phyloP scores from a whole-genome alignment of 2,329 filamentous ascomycete species.

The Penicillium sp. region DNA sequence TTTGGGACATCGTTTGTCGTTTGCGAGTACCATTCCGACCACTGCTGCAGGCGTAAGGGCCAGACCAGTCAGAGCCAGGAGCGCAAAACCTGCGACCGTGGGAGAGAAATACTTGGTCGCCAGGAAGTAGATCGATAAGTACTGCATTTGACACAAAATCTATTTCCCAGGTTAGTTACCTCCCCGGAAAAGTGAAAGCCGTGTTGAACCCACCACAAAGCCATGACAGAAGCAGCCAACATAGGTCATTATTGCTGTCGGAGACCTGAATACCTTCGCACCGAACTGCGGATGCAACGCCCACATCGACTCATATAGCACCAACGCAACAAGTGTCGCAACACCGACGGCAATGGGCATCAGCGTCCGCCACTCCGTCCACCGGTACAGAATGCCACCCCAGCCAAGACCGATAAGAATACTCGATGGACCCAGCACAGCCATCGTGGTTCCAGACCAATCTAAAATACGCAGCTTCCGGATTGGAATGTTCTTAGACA shows the following conservation, averaged over 20 bases:
- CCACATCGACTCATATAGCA: conserved; percentile 40
- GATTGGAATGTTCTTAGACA: conserved; percentile 25
- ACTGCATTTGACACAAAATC: conserved; percentile 48
- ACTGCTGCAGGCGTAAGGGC: conserved; percentile 25
- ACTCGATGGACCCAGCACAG: conserved; percentile 38
- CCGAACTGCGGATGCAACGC: conserved; percentile 42
- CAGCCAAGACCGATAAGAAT: conserved; percentile 49
- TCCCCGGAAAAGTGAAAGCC: not conserved
- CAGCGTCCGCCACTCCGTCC: conserved; percentile 44
- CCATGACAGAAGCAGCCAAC: conserved; percentile 46
- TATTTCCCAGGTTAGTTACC: conserved; percentile 19
- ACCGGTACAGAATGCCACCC: conserved; percentile 44
- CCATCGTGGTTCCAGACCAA: conserved; percentile 47
- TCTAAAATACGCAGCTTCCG: conserved; percentile 37
- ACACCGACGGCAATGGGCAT: conserved; percentile 42
- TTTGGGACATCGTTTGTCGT: conserved; percentile 23
- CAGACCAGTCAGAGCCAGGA: conserved; percentile 41
- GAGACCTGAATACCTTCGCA: conserved; percentile 39
- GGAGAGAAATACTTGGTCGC: conserved; percentile 38
- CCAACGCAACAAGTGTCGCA: conserved; percentile 33
- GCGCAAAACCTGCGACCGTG: conserved; percentile 40
- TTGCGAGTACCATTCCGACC: conserved; percentile 21
- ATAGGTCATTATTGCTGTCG: conserved; percentile 43
- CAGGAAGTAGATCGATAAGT: conserved; percentile 46
- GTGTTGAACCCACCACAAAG: conserved; percentile 42